Evolutionary conservation across 352 stramenopile species (phyloP).

Genomic region (Phytophthora sojae): DNA sequence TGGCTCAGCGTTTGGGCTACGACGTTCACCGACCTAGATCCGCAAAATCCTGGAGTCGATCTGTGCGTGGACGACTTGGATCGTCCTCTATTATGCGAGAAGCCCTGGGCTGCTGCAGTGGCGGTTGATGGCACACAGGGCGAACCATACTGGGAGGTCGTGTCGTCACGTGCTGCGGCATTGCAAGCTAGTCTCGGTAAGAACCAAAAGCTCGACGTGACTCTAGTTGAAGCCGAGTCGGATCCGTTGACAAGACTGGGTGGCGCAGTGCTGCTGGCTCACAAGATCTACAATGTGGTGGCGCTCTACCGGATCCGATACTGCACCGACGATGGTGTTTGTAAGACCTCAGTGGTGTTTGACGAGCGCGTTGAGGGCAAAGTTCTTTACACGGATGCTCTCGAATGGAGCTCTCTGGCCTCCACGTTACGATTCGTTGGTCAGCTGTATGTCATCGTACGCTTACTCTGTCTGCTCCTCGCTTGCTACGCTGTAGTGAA

Average conservation of each 20-base stretch:
- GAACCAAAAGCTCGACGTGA: conserved; percentile 51
- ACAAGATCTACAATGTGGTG: conserved; percentile 67
- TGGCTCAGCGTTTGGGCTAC: conserved; percentile 66
- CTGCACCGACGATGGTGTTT: conserved; percentile 26
- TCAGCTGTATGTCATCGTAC: conserved; percentile 54
- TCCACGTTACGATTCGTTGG: conserved; percentile 52
- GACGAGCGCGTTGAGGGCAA: conserved; percentile 60
- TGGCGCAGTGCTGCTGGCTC: conserved; percentile 52
- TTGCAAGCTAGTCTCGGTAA: conserved; percentile 38
- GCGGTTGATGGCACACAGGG: conserved; percentile 10
- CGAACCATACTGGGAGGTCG: conserved; percentile 47
- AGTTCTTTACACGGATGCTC: conserved; percentile 59
- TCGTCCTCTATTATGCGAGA: conserved; percentile 62
- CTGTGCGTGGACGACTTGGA: conserved; percentile 64
- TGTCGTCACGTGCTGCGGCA: conserved; percentile 38
- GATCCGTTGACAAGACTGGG: conserved; percentile 59
- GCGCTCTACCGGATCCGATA: conserved; percentile 53
- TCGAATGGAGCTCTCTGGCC: conserved; percentile 61
- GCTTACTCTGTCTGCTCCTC: conserved; percentile 41
- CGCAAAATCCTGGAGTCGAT: conserved; percentile 47
- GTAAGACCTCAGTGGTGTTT: conserved; percentile 40
- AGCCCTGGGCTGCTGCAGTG: conserved; percentile 50
- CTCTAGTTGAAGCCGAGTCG: conserved; percentile 56
- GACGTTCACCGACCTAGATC: conserved; percentile 47
- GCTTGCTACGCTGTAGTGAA: conserved; percentile 42